Evolutionary conservation across 2,329 filamentous ascomycete genomes (phyloP).

Genomic region (Gaeumannomyces tritici): DNA sequence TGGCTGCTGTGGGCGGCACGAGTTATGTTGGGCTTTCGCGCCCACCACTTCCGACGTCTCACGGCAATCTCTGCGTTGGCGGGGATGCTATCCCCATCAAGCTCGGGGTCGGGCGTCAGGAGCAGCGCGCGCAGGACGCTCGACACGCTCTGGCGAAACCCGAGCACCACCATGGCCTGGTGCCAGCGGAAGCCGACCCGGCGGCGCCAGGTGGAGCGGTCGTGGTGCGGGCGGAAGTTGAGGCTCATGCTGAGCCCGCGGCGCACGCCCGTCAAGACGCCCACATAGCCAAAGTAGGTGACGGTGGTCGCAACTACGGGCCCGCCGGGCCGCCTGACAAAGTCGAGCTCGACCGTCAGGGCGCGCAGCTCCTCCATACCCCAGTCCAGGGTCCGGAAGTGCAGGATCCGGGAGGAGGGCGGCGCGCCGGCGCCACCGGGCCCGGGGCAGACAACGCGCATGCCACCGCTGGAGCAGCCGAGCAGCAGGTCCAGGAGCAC

Average conservation of each 20-base stretch:
- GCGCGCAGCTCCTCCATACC: slow-evolving; percentile 39
- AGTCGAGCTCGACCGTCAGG: slow-evolving; percentile 42
- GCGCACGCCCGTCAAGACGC: slow-evolving; percentile 36
- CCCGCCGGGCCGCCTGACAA: slow-evolving; percentile 22
- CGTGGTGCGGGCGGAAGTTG: slow-evolving; percentile 31
- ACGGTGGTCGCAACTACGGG: slow-evolving; percentile 32
- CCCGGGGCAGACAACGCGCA: slow-evolving; percentile 12
- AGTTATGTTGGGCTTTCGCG: background rate
- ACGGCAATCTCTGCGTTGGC: background rate
- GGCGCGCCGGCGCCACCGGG: slow-evolving; percentile 26
- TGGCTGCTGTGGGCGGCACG: background rate
- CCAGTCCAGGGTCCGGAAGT: slow-evolving; percentile 49
- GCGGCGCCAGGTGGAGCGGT: slow-evolving; percentile 8
- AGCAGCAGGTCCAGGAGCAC: slow-evolving; percentile 53
- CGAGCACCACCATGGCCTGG: slow-evolving; percentile 14
- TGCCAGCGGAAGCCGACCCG: slow-evolving; percentile 15
- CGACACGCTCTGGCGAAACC: slow-evolving; percentile 13
- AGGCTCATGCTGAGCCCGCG: slow-evolving; percentile 34
- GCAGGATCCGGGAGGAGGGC: slow-evolving; percentile 27
- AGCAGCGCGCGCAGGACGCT: slow-evolving; percentile 15
- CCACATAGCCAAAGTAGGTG: slow-evolving; percentile 39
- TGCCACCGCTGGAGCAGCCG: slow-evolving; percentile 49
- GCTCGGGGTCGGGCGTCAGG: slow-evolving; percentile 1
- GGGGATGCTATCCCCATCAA: background rate
- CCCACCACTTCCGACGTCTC: background rate